Evolutionary conservation across 1,284 basidiomycete genomes (phyloP), one percentile per base, ranked within the genome.

Genomic region (Ganoderma sinense): DNA sequence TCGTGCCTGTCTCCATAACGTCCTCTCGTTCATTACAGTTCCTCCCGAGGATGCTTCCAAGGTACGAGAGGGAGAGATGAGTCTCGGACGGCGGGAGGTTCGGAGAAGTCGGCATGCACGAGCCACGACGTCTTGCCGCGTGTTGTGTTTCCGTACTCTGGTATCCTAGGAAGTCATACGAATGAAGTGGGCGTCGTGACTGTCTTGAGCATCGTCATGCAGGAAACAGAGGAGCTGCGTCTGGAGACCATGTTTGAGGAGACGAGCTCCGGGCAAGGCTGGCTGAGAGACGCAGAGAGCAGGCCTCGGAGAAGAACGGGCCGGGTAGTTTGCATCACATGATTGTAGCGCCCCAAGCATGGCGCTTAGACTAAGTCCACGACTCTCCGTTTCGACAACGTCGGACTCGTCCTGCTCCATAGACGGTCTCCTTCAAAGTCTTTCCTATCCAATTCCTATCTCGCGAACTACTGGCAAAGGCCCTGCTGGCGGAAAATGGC

Each of bases 11-110:
- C 69, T 8, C 65, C 73, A 11, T 74, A 69, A 76, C 14, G 71
- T 68, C 33, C 73, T 66, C n/a, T 76, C 73, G 16, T 67, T 70
- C 3, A 63, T 64, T 6, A 69, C 65, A 10, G 73, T 73, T 31
- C 73, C 71, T 39, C 75, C 75, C 61, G 75, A 75, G 1, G 76
- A 75, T 0, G 64, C 74, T 64, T 77, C 76, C n/a, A n/a, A 2
- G 71, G 72, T 0, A 77, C 74, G 13, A 74, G 59, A 8, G 75
- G 74, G 16, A 76, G 65, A 64, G 75, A 75, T 4, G 75, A 74
- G 31, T 74, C 71, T 10, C 74, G 71, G 8, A 70, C 58, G 6
- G 75, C n/a, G 74, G 0, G 73, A 76, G 8, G 72, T 72, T 29
- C 71, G 69, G 48, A 51, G 72, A 60, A 64, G 68, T 48, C 74